phyloP scores from a whole-genome alignment of 129 eudicot species.

The Artemisia tridentata region DNA sequence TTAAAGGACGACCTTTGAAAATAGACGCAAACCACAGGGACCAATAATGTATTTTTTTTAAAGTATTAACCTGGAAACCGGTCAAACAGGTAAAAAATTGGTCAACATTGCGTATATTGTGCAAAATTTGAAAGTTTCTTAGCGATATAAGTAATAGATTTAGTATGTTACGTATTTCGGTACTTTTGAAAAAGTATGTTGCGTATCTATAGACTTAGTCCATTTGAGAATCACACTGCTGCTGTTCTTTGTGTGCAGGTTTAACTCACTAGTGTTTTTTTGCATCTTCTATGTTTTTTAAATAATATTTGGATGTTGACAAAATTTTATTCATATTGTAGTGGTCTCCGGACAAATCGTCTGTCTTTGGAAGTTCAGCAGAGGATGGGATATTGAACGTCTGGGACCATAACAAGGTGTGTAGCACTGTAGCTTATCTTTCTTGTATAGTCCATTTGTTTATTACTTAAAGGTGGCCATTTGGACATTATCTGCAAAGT shows the following conservation, averaged over 20 bases:
- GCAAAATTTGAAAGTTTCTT: too few species aligned
- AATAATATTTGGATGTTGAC: not conserved
- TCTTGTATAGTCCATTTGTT: not conserved
- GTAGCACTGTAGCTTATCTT: not conserved
- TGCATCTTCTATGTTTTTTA: not conserved
- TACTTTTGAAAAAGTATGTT: too few species aligned
- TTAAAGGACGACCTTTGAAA: too few species aligned
- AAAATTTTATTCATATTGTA: not conserved
- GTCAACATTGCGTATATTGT: too few species aligned
- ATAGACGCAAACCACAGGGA: too few species aligned
- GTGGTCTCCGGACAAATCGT: conserved; percentile 92
- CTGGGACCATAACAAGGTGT: conserved; percentile 81
- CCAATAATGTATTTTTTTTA: too few species aligned
- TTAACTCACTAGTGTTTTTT: not conserved
- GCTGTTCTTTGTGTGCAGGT: conserved; percentile 96
- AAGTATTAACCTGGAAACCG: too few species aligned
- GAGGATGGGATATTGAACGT: conserved; percentile 80
- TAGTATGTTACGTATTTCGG: too few species aligned
- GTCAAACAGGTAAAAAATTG: too few species aligned
- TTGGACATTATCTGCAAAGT: too few species aligned
- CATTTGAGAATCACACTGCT: conserved; percentile 79
- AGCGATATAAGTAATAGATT: too few species aligned
- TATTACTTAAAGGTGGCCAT: not conserved
- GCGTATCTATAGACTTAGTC: too few species aligned
- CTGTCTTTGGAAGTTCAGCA: conserved; percentile 94